Conservation (phyloP, 192 early-diverging fungal genomes). For the Chytriomyces sp. region DNA sequence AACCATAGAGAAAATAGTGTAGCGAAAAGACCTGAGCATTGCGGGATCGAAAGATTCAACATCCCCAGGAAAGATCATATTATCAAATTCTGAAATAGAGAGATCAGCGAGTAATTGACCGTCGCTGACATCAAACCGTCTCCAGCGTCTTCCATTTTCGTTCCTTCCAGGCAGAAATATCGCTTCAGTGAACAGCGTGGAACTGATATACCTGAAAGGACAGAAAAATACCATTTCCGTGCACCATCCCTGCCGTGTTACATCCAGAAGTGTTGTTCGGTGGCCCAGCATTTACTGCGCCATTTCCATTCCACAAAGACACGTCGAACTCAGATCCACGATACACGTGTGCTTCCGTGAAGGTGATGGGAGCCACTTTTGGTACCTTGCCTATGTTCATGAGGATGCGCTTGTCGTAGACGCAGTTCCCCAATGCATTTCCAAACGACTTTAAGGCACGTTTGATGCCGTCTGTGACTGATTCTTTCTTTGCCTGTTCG, state of each 20-base stretch:
- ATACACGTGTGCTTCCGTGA: background rate
- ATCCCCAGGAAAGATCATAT: background rate
- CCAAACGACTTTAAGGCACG: slow-evolving; percentile 86
- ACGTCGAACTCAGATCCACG: background rate
- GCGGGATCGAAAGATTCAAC: too few relatives aligned
- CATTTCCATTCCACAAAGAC: background rate
- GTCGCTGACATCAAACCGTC: background rate
- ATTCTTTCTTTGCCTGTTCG: slow-evolving; percentile 80
- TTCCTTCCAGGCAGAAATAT: background rate
- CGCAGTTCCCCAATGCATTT: slow-evolving; percentile 80
- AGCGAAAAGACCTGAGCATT: too few relatives aligned
- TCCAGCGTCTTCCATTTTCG: background rate
- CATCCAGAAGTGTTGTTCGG: too few relatives aligned
- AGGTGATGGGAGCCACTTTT: slow-evolving; percentile 1
- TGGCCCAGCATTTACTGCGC: too few relatives aligned
- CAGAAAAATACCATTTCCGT: too few relatives aligned
- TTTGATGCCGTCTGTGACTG: slow-evolving; percentile 87
- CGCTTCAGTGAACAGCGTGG: too few relatives aligned
- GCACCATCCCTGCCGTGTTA: too few relatives aligned
- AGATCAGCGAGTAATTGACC: background rate
- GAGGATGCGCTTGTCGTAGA: slow-evolving; percentile 75
- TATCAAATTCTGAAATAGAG: background rate
- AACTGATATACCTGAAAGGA: too few relatives aligned
- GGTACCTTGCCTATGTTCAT: slow-evolving; percentile 36
- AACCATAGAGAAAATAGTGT: too few relatives aligned